Percentiles rank a stretch among this genome's conserved stretches.
phyloP scores from a whole-genome alignment of 2,329 filamentous ascomycete species.

The Hymenoscyphus salicellus region DNA sequence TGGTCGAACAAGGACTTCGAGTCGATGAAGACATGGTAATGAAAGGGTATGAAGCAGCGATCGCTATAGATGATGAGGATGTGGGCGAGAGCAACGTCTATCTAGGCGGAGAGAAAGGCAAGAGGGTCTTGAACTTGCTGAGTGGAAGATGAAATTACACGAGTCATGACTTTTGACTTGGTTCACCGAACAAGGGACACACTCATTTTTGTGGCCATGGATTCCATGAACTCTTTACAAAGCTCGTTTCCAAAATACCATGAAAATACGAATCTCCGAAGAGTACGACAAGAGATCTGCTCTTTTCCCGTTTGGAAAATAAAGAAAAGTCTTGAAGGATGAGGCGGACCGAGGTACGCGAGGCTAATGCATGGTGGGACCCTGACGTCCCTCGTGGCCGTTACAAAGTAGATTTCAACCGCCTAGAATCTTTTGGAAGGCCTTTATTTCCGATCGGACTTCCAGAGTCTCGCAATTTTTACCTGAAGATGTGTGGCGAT shows the following conservation, averaged over 20 bases:
- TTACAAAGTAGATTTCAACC: neutral
- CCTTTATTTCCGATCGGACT: neutral
- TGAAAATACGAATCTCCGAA: neutral
- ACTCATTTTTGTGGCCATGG: neutral
- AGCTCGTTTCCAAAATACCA: neutral
- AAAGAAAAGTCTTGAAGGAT: neutral
- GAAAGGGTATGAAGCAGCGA: slow-evolving; percentile 74
- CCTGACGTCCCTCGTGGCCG: neutral
- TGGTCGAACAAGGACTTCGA: slow-evolving; percentile 77
- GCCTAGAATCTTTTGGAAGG: neutral
- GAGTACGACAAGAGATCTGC: neutral
- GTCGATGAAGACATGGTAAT: slow-evolving; percentile 90
- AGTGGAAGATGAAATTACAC: slow-evolving; percentile 23
- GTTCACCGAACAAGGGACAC: neutral
- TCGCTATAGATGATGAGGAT: slow-evolving; percentile 66
- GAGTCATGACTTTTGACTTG: slow-evolving; percentile 8
- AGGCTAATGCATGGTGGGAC: neutral
- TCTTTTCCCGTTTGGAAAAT: neutral
- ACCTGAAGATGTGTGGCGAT: neutral
- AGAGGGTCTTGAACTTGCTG: slow-evolving; percentile 34
- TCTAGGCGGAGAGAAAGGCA: slow-evolving; percentile 47
- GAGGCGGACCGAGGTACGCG: neutral
- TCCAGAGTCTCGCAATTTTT: neutral
- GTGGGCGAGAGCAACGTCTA: slow-evolving; percentile 57
- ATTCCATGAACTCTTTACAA: neutral